A percentile compares a stretch with the other conserved stretches of the same genome.
phyloP scores from a whole-genome alignment of 140 eudicot species.

The Ambrosia hybrid region DNA sequence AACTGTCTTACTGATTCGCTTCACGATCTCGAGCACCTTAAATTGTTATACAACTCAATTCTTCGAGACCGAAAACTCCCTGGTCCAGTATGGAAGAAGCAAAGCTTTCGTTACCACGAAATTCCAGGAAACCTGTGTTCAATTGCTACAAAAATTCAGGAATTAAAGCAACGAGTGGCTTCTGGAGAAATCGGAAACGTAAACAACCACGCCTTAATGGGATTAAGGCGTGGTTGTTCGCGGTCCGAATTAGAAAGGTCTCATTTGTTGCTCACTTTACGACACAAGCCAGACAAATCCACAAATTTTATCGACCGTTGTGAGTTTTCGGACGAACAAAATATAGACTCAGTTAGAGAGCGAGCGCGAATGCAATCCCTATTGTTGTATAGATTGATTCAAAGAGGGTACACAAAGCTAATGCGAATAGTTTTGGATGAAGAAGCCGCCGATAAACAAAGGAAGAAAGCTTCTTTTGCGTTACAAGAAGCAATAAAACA shows the following conservation, averaged over 20 bases:
- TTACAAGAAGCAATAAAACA: constrained; percentile 38
- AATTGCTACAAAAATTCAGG: constrained; percentile 54
- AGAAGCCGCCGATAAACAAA: constrained; percentile 57
- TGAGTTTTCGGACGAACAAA: constrained; percentile 56
- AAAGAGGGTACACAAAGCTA: constrained; percentile 54
- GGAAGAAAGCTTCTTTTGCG: constrained; percentile 50
- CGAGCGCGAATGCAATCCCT: constrained; percentile 54
- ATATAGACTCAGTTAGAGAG: constrained; percentile 57
- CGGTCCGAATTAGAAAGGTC: constrained; percentile 72
- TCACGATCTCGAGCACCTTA: constrained; percentile 86
- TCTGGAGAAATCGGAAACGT: constrained; percentile 68
- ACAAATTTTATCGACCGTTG: constrained; percentile 61
- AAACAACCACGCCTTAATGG: constrained; percentile 63
- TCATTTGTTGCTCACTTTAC: constrained; percentile 51
- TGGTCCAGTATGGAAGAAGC: constrained; percentile 85
- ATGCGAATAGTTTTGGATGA: constrained; percentile 52
- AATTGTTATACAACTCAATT: constrained; percentile 66
- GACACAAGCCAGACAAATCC: constrained; percentile 74
- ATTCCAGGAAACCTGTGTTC: constrained; percentile 71
- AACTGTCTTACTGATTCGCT: constrained; percentile 77
- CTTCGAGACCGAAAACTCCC: constrained; percentile 74
- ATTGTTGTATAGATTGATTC: constrained; percentile 61
- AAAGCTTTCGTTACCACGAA: constrained; percentile 52
- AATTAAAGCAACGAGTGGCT: constrained; percentile 59
- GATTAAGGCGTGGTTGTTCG: constrained; percentile 68